Evolutionary conservation across 2,329 filamentous ascomycete genomes (phyloP), one percentile per base, ranked within the genome.

Genomic region (Nigrospora sphaerica): DNA sequence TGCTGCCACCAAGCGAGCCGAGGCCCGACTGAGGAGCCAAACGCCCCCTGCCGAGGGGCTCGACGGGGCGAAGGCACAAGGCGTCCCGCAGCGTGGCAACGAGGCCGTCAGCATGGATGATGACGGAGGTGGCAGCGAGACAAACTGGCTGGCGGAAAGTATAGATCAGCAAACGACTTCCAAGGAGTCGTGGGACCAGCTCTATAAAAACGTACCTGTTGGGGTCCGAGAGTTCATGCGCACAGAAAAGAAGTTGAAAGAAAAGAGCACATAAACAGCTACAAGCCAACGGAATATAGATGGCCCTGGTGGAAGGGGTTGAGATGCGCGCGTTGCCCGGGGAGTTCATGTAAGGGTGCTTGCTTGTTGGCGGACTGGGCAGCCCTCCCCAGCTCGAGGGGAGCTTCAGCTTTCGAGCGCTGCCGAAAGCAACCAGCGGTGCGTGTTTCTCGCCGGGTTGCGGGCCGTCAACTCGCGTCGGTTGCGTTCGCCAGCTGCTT

Each of bases 211-310:
- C 54, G 83, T 98, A 44, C 92, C 93, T 0, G 87, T 97, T 11
- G 93, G 92, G 0, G 96, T 98, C 54, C 75, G 88, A 51, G 92
- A 95, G 65, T 98, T 98, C 60, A 97, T 98, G 92, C 89, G 86
- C 72, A 90, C 85, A 49, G 93, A 98, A 72, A 97, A 97, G 77
- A 85, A 74, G 64, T 66, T 98, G 50, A 92, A 88, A 66, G 75
- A 87, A 64, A 85, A 81, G 65, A 17, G 16, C 16, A 36, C 11
- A 7, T 36, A 36, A 17, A 36, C 14, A n/a, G 13, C 16, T 36
- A 36, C 12, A 36, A 10, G 5, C 23, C 23, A 9, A 28, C 23
- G 23, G 23, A 28, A 28, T 28, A 28, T 9, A 28, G 23, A 28
- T 10, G 7, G 23, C 23, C 23, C 23, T 28, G 23, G 7, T 9